Percentiles rank a stretch among this genome's conserved stretches.
Conservation (phyloP, 2,329 filamentous ascomycete species). For the Neonectria coccinea region DNA sequence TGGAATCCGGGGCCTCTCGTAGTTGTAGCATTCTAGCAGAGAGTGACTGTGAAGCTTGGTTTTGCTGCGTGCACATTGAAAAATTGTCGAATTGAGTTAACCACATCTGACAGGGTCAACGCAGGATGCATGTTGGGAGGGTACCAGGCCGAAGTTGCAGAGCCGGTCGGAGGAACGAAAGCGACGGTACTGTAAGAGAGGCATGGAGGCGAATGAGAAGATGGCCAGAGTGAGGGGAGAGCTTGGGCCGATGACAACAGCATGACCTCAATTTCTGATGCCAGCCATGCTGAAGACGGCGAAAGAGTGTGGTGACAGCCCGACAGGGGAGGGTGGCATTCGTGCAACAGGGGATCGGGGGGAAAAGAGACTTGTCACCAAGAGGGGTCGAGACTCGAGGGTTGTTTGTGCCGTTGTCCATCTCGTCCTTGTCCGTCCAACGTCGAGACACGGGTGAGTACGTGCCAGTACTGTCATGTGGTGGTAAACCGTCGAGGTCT, state of each 20-base stretch:
- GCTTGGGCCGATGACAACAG: conserved; percentile 7
- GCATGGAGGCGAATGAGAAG: conserved; percentile 4
- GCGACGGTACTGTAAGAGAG: neutral
- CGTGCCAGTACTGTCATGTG: conserved; percentile 20
- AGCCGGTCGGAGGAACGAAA: neutral
- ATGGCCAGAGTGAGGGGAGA: neutral
- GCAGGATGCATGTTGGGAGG: neutral
- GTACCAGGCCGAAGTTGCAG: neutral
- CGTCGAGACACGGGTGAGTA: conserved; percentile 5
- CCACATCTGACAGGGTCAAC: neutral
- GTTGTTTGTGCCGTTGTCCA: neutral
- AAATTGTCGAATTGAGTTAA: neutral
- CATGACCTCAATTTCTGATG: conserved; percentile 1
- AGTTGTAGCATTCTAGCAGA: neutral
- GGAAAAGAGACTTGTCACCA: conserved; percentile 7
- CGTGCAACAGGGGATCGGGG: conserved; percentile 16
- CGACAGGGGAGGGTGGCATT: conserved; percentile 17
- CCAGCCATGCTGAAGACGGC: conserved; percentile 9
- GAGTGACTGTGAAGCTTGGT: neutral
- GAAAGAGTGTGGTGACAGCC: conserved; percentile 1
- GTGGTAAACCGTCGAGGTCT: conserved; percentile 9
- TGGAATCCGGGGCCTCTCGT: neutral
- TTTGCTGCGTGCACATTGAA: neutral
- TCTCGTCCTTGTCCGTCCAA: neutral
- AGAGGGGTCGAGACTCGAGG: conserved; percentile 14